Percentiles rank a stretch among this genome's conserved stretches.
phyloP scores from a whole-genome alignment of 176 grass and related monocot genomes.

The Oryza longistaminata region DNA sequence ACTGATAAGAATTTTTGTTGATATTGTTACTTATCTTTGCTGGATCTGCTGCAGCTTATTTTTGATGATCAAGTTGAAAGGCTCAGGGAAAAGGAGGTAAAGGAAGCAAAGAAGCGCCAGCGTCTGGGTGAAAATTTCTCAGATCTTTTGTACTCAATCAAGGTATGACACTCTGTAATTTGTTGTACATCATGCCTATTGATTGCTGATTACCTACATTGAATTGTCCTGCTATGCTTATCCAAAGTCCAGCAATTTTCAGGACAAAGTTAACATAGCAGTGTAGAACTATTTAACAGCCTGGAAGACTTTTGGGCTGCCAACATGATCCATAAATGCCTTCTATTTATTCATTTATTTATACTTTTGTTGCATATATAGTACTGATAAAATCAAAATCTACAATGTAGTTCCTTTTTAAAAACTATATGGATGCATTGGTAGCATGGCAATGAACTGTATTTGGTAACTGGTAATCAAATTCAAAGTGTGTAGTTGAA shows the following conservation, averaged over 20 bases:
- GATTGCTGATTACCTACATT: conserved; percentile 2
- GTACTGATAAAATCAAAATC: background rate
- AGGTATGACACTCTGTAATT: conserved; percentile 44
- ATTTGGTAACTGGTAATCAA: background rate
- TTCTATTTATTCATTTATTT: background rate
- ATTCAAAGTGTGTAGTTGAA: background rate
- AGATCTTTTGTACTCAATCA: conserved; percentile 88
- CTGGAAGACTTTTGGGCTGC: background rate
- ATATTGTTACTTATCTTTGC: conserved; percentile 26
- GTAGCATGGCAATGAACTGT: background rate
- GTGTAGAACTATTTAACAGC: background rate
- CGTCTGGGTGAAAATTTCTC: conserved; percentile 88
- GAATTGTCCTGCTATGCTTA: conserved; percentile 15
- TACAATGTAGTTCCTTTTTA: background rate
- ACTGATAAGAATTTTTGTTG: background rate
- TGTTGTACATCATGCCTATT: background rate
- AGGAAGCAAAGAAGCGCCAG: conserved; percentile 85
- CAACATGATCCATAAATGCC: background rate
- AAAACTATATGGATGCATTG: background rate
- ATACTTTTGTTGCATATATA: background rate
- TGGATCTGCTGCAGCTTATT: conserved; percentile 65
- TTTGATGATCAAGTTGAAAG: conserved; percentile 92
- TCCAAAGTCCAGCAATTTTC: background rate
- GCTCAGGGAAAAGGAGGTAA: conserved; percentile 87
- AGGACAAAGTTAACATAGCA: background rate